These are phyloP conservation scores for Colletotrichum simmondsii DNA, from an alignment of 2,329 filamentous ascomycete genomes.

Conservation along the genomic window DNA sequence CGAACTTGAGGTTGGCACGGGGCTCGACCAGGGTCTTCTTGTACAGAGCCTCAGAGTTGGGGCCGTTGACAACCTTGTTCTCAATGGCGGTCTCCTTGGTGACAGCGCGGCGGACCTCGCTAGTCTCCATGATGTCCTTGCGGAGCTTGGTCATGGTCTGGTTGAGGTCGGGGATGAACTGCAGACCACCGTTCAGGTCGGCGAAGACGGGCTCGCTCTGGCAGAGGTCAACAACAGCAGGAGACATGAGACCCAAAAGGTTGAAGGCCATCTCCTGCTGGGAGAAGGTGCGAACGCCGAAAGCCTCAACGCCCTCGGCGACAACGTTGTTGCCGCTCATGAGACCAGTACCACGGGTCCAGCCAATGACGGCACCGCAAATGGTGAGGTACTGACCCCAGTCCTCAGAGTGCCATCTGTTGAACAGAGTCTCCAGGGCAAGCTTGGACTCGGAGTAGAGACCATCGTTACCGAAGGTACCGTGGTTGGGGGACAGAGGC, in stretches of 20 bases:
- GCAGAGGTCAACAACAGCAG: constrained; percentile 92
- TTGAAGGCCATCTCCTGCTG: constrained; percentile 99
- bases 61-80: constrained; percentile 96
- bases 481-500: constrained; percentile 96
- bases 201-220: constrained; percentile 96
- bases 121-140: constrained; percentile 94
- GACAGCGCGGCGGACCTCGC: constrained; percentile 91
- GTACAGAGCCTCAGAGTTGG: constrained; percentile 90
- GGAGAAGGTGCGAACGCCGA: constrained; percentile 97
- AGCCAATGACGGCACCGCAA: constrained; percentile 97
- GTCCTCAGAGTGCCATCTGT: constrained; percentile 96
- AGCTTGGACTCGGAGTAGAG: constrained; percentile 99
- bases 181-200: constrained; percentile 95
- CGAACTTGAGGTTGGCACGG: constrained; percentile 97
- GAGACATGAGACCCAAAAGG: constrained; percentile 93
- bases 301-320: constrained; percentile 94
- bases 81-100: constrained; percentile 96
- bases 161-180: constrained; percentile 97
- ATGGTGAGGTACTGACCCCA: constrained; percentile 99
- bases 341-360: constrained; percentile 97
- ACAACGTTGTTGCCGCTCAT: constrained; percentile 99
- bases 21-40: constrained; percentile 94
- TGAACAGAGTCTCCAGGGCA: constrained; percentile 96
- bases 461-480: constrained; percentile 97
- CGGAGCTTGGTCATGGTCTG: constrained; percentile 92